Conservation (phyloP, 495 filamentous ascomycete genomes). For the Aspergillus ellipticus region DNA sequence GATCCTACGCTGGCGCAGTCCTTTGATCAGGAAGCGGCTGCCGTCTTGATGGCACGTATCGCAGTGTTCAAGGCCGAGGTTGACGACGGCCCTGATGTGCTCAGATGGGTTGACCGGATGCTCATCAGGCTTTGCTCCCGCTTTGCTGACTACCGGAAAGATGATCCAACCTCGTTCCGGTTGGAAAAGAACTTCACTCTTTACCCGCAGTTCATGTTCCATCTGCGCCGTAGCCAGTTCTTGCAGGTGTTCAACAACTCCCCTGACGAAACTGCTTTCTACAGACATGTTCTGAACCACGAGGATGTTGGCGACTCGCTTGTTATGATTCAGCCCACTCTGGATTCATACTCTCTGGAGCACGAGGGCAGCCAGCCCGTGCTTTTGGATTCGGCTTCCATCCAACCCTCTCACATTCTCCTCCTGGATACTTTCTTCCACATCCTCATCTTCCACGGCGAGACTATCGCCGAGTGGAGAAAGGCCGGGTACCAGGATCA, state of each 20-base stretch:
- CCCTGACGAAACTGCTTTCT: slow-evolving; percentile 98
- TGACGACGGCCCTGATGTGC: slow-evolving; percentile 97
- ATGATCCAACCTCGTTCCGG: slow-evolving; percentile 95
- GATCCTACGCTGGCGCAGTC: slow-evolving; percentile 97
- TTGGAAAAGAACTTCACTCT: slow-evolving; percentile 99
- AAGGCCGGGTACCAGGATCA: slow-evolving; percentile 98
- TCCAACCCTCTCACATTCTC: slow-evolving; percentile 90
- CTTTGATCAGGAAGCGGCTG: slow-evolving; percentile 97
- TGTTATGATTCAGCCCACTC: slow-evolving; percentile 97
- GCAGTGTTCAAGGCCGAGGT: slow-evolving; percentile 99
- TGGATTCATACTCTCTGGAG: slow-evolving; percentile 96
- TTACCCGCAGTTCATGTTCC: slow-evolving; percentile 99
- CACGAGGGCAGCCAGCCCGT: slow-evolving; percentile 89
- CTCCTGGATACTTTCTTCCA: slow-evolving; percentile 99
- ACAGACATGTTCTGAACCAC: slow-evolving; percentile 93
- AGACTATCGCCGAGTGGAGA: slow-evolving; percentile 97
- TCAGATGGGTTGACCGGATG: slow-evolving; percentile 99
- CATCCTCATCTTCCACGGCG: slow-evolving; percentile 98
- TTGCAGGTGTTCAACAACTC: slow-evolving; percentile 99
- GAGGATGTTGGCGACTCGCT: slow-evolving; percentile 97
- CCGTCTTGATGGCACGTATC: slow-evolving; percentile 96
- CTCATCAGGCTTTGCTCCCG: slow-evolving; percentile 93
- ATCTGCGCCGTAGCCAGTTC: slow-evolving; percentile 94
- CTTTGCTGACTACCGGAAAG: slow-evolving; percentile 98
- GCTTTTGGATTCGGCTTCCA: slow-evolving; percentile 90